Evolutionary conservation across 2,329 filamentous ascomycete genomes (phyloP).

Genomic region (Hypoxylon sp.): DNA sequence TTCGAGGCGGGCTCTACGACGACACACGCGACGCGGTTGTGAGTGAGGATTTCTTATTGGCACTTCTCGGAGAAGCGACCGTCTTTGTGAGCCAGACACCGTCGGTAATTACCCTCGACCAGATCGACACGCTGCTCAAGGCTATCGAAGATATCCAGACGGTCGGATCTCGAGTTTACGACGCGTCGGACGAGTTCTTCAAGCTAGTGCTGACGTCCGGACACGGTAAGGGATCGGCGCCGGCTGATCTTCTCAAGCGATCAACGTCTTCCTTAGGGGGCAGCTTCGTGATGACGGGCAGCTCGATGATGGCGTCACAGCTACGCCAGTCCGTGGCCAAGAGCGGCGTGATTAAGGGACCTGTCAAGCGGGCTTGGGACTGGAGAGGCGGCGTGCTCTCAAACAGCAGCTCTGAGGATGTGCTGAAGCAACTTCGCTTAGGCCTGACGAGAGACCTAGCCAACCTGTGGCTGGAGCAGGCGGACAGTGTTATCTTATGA

Average conservation of each 20-base stretch:
- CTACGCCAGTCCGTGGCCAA: slow-evolving; percentile 63
- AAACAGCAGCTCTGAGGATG: slow-evolving; percentile 68
- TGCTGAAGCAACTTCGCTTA: slow-evolving; percentile 76
- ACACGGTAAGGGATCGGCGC: slow-evolving; percentile 69
- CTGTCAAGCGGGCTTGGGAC: slow-evolving; percentile 71
- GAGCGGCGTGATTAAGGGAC: slow-evolving; percentile 47
- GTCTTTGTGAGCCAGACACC: slow-evolving; percentile 72
- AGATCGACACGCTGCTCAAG: slow-evolving; percentile 73
- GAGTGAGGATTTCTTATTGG: slow-evolving; percentile 84
- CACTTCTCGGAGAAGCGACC: slow-evolving; percentile 83
- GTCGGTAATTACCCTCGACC: slow-evolving; percentile 68
- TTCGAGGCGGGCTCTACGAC: slow-evolving; percentile 89
- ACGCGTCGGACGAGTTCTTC: slow-evolving; percentile 80
- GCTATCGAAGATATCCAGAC: slow-evolving; percentile 73
- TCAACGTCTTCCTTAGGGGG: slow-evolving; percentile 55
- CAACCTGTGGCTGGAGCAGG: slow-evolving; percentile 72
- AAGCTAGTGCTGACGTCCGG: slow-evolving; percentile 76
- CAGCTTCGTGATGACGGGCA: slow-evolving; percentile 76
- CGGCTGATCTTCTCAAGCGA: slow-evolving; percentile 71
- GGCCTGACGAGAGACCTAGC: slow-evolving; percentile 79
- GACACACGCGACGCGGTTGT: slow-evolving; percentile 81
- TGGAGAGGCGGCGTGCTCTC: slow-evolving; percentile 69
- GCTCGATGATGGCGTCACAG: slow-evolving; percentile 72
- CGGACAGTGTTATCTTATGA: slow-evolving; percentile 61
- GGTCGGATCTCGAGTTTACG: slow-evolving; percentile 74